Evolutionary conservation across 1,284 basidiomycete genomes (phyloP), one percentile per base, ranked within the genome.

Genomic region (Ustilago sp.): DNA sequence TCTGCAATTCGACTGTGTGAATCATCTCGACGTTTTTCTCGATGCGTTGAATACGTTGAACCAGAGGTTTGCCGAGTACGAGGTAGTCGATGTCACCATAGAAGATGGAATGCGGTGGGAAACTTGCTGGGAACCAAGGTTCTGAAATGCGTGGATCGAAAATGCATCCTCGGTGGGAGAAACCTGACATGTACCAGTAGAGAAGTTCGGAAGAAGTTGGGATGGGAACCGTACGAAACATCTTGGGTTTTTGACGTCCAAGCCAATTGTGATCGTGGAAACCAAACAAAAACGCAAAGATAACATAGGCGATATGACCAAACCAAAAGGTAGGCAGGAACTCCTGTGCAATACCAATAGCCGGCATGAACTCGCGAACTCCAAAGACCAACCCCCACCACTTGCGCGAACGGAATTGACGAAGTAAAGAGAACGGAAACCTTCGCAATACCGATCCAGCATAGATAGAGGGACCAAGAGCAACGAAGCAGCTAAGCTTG

Each of bases 261-360:
- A 83, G 54, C 83, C 80, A 84, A 67, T 83, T 83, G 77, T 81
- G 81, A 62, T 84, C 83, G 69, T 85, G 79, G 76, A 84, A 84
- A 57, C 80, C 80, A 66, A 85, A 85, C 56, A 85, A 63, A 74
- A 79, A 85, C 4, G 73, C 65, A 66, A 85, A 85, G 57, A 85
- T 73, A 63, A 84, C 80, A 66, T 80, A 84, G 59, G 70, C 84
- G n/a, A 85, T 63, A 74, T 85, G 83, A 19, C 83, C 84, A 58
- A 85, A 84, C 63, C 66, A 64, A 59, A 67, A 85, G n/a, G 82
- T 60, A 13, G 84, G 84, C 13, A 82, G 61, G 65, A 83, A 66
- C 34, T 66, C 55, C 19, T 85, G 84, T 34, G 77, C 78, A 34
- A 85, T 56, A 34, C 63, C 76, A 57, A 85, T 79, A 41, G 77